A percentile compares a stretch with the other conserved stretches of the same genome.
Conservation (phyloP, 441 rosid genomes). For the Eruca vesicaria region DNA sequence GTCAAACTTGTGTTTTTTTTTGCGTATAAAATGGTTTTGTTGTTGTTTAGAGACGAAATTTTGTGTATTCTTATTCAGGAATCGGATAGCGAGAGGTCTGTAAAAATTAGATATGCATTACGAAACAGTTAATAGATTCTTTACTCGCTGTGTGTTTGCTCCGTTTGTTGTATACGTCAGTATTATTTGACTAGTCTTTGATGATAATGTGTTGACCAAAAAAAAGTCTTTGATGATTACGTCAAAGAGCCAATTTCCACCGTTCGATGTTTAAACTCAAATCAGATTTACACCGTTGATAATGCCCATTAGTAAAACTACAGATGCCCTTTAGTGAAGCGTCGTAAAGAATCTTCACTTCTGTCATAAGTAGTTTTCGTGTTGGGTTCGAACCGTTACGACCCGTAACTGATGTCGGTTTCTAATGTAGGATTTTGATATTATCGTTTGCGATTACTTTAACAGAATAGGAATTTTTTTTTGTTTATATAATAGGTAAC, state of each 20-base stretch:
- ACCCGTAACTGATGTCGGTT: neutral
- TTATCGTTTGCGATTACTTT: neutral
- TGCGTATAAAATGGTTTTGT: neutral
- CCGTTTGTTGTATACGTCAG: neutral
- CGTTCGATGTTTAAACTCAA: neutral
- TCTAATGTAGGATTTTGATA: neutral
- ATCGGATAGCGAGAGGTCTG: conserved; percentile 52
- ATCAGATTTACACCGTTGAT: neutral
- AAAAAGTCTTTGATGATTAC: neutral
- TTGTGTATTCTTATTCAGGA: conserved; percentile 44
- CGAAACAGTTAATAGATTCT: conserved; percentile 24
- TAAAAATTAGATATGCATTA: conserved; percentile 61
- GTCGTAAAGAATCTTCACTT: neutral
- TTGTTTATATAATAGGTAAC: neutral
- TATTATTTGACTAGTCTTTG: neutral
- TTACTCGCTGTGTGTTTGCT: neutral
- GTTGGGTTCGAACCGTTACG: neutral
- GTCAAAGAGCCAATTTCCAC: neutral
- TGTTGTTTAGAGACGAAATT: neutral
- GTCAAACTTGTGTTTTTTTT: neutral
- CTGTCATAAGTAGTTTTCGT: neutral
- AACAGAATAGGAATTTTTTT: no score
- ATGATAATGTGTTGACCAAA: no score
- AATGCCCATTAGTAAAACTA: neutral
- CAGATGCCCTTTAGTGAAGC: neutral